These are phyloP conservation scores for Agaricus subrufescens DNA, from an alignment of 768 basidiomycete genomes.

Conservation along the genomic window DNA sequence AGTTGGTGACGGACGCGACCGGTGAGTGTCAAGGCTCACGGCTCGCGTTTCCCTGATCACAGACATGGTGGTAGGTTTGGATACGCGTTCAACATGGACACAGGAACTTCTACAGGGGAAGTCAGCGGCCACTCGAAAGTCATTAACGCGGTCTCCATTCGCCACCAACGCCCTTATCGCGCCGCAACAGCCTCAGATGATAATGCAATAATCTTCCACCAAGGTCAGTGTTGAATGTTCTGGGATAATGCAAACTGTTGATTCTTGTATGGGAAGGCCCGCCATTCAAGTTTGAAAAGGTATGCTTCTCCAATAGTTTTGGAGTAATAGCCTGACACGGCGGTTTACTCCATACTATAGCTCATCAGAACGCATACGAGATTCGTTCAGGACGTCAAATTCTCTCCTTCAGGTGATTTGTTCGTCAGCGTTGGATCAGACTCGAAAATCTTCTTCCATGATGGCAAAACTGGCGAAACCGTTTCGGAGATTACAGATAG, in stretches of 20 bases:
- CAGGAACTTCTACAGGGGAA: conserved; percentile 81
- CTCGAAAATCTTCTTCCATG: conserved; percentile 81
- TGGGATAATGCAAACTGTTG: not conserved
- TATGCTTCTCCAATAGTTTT: not conserved
- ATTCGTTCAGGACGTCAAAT: conserved; percentile 90
- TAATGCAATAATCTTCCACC: conserved; percentile 73
- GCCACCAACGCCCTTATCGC: conserved; percentile 85
- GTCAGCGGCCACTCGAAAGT: conserved; percentile 87
- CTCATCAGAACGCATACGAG: conserved; percentile 85
- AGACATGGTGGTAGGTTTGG: conserved; percentile 56
- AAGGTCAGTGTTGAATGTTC: conserved; percentile 39
- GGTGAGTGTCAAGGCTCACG: conserved; percentile 36
- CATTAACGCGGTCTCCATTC: conserved; percentile 85
- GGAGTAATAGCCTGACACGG: not conserved
- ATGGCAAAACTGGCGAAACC: conserved; percentile 84
- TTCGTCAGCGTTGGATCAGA: conserved; percentile 92
- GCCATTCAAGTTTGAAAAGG: conserved; percentile 90
- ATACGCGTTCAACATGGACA: conserved; percentile 79
- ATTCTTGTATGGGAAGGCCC: conserved; percentile 39
- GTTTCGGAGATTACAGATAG: conserved; percentile 61
- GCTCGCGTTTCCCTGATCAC: not conserved
- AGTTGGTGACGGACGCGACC: conserved; percentile 89
- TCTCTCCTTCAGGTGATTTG: conserved; percentile 71
- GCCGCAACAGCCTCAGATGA: conserved; percentile 90
- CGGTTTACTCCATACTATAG: conserved; percentile 28